Base-by-base conservation (phyloP, 2,329 filamentous ascomycete species). In the Epichloe sp. region DNA sequence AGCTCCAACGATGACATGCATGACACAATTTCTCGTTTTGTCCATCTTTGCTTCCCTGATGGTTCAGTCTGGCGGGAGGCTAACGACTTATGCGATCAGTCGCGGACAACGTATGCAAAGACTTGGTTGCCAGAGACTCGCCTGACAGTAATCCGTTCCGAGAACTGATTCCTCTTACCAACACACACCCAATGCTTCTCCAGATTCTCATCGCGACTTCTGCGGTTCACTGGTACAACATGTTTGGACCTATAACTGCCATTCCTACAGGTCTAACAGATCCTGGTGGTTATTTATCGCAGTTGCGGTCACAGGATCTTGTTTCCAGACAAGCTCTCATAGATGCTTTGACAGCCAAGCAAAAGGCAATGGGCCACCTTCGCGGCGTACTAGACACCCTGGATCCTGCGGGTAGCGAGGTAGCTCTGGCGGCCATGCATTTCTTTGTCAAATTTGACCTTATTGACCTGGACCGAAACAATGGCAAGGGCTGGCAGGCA, bases 361-460 rank as follows among this genome's bases (percentile, higher is more conserved):
- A 75, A 57, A 66, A 66, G 56, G 72, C 72, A 41, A 72, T 75
- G 58, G 66, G 63, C 54, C 66, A 69, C 49, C 61, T 75, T 17
- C 67, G 69, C 42, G 58, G 56, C 23, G 65, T 71, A 14, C 62
- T 75, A 11, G 64, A 69, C 19, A 64, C 67, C 17, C 58, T 65
- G 40, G 64, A 70, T 49, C 61, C 66, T 6, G 66, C 63, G 1
- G 70, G 69, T n/a, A 71, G 67, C 44, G 72, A 75, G 54, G 69
- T 74, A 35, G 62, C 72, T 31, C 62, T 76, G 15, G 72, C 72
- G 8, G 71, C 73, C 2, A 69, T 74, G 52, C 67, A 75, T 47
- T 75, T 76, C 59, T 75, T 76, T 52, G 66, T 76, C 60, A 74
- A 74, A 53, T 73, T 76, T 53, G 66, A 75, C 48, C 62, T 76